These are phyloP conservation scores for Clathrus columnatus DNA, from an alignment of 768 basidiomycete species.

Conservation along the genomic window DNA sequence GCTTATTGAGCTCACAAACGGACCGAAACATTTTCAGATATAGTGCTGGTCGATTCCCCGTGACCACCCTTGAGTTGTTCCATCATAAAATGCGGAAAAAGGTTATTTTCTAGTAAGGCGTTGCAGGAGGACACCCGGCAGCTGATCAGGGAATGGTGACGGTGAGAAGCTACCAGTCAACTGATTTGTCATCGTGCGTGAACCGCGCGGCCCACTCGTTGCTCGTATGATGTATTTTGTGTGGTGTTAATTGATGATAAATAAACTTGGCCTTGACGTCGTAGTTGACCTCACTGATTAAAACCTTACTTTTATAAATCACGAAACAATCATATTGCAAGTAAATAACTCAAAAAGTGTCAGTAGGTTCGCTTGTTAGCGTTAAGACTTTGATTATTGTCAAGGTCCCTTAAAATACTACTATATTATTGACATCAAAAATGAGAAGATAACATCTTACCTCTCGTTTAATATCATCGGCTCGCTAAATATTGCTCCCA, in stretches of 20 bases:
- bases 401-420: no score
- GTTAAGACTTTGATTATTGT: no score
- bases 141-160: background rate
- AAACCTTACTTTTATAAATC: no score
- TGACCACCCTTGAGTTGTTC: background rate
- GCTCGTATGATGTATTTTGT: no score
- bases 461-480: background rate
- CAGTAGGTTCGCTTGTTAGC: no score
- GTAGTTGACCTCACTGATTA: no score
- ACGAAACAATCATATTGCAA: no score
- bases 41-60: background rate
- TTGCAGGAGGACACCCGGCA: background rate
- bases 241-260: no score
- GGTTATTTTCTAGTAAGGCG: background rate
- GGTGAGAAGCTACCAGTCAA: background rate
- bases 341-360: no score
- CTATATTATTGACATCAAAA: background rate
- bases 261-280: no score
- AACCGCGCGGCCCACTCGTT: no score
- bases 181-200: background rate
- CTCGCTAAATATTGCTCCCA: constrained; percentile 3
- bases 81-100: no score
- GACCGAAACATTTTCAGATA: background rate
- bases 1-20: background rate
- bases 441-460: background rate